phyloP scores from a whole-genome alignment of 2,329 filamentous ascomycete genomes.

The Diaporthe sp. region DNA sequence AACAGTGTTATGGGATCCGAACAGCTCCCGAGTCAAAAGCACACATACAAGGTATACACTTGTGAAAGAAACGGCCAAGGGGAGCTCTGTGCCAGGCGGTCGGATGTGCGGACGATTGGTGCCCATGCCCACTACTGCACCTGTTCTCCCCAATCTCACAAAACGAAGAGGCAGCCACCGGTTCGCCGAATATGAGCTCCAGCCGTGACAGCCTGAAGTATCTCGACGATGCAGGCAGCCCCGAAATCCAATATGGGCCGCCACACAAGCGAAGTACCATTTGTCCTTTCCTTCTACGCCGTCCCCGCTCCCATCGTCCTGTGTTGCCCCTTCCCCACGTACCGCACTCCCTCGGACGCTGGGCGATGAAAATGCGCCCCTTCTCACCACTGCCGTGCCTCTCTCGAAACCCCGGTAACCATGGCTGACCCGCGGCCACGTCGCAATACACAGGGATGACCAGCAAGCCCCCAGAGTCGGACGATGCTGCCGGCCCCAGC shows the following conservation, averaged over 20 bases:
- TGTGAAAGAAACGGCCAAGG: neutral
- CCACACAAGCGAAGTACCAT: constrained; percentile 32
- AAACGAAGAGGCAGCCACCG: neutral
- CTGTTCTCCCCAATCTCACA: neutral
- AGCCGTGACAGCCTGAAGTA: neutral
- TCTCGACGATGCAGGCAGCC: neutral
- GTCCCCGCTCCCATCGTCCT: neutral
- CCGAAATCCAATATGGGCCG: neutral
- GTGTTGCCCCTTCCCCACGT: constrained; percentile 4
- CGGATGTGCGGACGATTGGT: neutral
- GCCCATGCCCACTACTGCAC: neutral
- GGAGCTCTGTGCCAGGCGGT: neutral
- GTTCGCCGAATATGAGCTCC: neutral
- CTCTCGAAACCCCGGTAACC: neutral
- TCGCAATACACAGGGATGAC: constrained; percentile 14
- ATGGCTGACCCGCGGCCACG: constrained; percentile 1
- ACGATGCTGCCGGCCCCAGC: neutral
- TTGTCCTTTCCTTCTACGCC: neutral
- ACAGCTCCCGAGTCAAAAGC: neutral
- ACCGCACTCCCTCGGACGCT: neutral
- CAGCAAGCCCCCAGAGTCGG: constrained; percentile 1
- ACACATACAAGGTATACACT: neutral
- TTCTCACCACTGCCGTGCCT: neutral
- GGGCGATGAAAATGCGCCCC: neutral
- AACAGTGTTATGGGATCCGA: neutral